These are phyloP conservation scores for Zymoseptoria passerinii DNA, from an alignment of 2,329 filamentous ascomycete species.

Conservation along the genomic window DNA sequence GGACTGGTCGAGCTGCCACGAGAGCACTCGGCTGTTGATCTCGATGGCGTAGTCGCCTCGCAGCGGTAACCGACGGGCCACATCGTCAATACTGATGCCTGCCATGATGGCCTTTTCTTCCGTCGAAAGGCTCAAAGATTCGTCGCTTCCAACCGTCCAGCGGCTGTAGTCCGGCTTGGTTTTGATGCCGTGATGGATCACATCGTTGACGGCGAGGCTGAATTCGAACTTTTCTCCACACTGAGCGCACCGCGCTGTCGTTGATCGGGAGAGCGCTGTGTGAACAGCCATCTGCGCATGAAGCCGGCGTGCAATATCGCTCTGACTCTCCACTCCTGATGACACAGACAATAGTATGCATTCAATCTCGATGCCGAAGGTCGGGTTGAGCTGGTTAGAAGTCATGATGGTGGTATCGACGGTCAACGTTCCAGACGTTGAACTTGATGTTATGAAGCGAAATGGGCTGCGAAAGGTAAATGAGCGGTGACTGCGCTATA, in stretches of 20 bases:
- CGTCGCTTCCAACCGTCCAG: constrained; percentile 1
- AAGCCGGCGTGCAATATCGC: background rate
- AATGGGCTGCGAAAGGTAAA: background rate
- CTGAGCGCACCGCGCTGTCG: background rate
- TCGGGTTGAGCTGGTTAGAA: background rate
- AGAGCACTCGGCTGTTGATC: background rate
- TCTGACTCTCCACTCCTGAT: background rate
- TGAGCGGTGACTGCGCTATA: background rate
- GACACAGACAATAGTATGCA: constrained; percentile 3
- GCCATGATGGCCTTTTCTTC: background rate
- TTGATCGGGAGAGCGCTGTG: background rate
- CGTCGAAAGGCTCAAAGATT: background rate
- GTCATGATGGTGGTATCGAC: background rate
- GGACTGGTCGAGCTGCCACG: background rate
- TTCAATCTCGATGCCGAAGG: constrained; percentile 11
- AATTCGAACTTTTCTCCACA: background rate
- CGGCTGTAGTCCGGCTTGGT: background rate
- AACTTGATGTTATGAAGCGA: background rate
- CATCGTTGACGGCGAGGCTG: no score
- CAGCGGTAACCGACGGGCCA: background rate
- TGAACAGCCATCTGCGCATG: background rate
- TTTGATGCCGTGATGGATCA: no score
- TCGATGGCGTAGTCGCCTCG: background rate
- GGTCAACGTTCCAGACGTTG: background rate
- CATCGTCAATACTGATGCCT: background rate